Evolutionary conservation across 352 stramenopile species (phyloP), one percentile per base, ranked within the genome.

Genomic region (Globisporangium recalcitrans): DNA sequence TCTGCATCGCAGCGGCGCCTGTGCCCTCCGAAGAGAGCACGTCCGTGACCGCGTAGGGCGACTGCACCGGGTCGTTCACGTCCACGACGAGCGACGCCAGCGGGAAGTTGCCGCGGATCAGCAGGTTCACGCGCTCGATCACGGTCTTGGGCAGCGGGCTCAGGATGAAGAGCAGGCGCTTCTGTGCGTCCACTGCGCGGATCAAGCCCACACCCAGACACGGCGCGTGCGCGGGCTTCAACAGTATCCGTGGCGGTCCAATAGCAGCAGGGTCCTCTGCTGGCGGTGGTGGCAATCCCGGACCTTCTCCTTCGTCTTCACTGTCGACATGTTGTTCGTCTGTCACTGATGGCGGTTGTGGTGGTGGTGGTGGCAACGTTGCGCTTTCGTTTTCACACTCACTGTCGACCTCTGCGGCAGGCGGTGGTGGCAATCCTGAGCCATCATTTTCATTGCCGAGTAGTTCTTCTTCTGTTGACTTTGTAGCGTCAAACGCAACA

Each of bases 1-100:
- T 93, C 62, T 95, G 80, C 86, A 95, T 95, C 44, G 71, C 75
- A 11, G 72, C 71, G 8, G 86, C 86, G 16, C 86, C 86, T 0
- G 86, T 91, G 63, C 86, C 86, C 47, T 91, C 82, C 7, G 80
- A 77, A 24, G 79, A 53, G 16, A 95, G 67, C 31, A 92, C 76
- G 62, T 92, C 82, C 14, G 74, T 74, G 40, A 92, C 82, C 31
- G 80, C 72, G 67, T 92, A 91, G 13, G 82, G 84, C 52, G 72
- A 55, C 65, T 82, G 72, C 16, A 65, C 65, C 7, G 71, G 54
- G n/a, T 69, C 70, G 24, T 75, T 72, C 27, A 74, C 68, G 13
- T 74, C 83, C 29, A 88, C 62, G 14, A 92, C 52, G 26, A 91
- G 77, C 53, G 67, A 68, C 26, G 77, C 78, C 5, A 93, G 58